Evolutionary conservation across 2,329 filamentous ascomycete species (phyloP), one percentile per base, ranked within the genome.

Genomic region (Clonostachys solani): DNA sequence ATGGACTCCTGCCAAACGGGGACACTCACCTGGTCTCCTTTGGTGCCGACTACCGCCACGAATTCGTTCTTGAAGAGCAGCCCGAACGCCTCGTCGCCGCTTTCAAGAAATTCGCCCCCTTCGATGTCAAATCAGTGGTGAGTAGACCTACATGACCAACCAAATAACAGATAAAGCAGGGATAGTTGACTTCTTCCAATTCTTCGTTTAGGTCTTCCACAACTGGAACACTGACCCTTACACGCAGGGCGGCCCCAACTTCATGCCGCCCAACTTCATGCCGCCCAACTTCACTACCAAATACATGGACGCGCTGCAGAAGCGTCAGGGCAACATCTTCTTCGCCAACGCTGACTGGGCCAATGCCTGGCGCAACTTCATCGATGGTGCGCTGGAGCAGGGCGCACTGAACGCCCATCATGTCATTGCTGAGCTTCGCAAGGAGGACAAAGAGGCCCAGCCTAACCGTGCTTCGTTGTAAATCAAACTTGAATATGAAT

Each of bases 381-480:
- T 62, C 18, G 58, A 62, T 18, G 60, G 60, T 15, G 60, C 60
- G 1, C 49, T 62, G 12, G 57, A 62, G 43, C 15, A n/a, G 36
- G 36, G 36, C 4, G 17, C 17, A 12, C 3, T n/a, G 36, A 18
- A n/a, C 17, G 36, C 36, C 12, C 12, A 38, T 4, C 15, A n/a
- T n/a, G 36, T 38, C 15, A 38, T 38, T 29, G 23, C 23, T 29
- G 23, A 29, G 23, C 23, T 29, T 29, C 23, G 23, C 23, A 29
- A 10, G 23, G 23, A 29, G 23, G 23, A 29, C 9, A 29, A 29
- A 29, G 23, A 29, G 23, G 23, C 23, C 9, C 23, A 29, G 23
- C 23, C 23, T 10, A 29, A 9, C 23, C 23, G 23, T 10, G 3
- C 23, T 10, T 29, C 23, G 23, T 9, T 29, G 9, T 29, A 29